Conservation (phyloP, 2,329 filamentous ascomycete species). For the Talaromyces marneffei region DNA sequence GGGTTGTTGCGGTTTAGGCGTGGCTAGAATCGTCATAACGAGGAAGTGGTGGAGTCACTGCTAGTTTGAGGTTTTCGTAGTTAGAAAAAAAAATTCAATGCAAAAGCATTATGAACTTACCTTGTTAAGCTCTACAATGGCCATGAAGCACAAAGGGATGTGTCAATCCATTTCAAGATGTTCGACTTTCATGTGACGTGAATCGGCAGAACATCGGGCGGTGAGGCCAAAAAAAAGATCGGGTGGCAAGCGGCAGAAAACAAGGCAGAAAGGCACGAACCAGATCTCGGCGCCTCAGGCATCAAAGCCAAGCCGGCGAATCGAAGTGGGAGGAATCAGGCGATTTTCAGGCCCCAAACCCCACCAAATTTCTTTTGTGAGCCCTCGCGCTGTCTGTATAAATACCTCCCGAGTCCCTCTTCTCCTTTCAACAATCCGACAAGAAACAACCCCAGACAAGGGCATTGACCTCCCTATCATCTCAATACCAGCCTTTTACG, state of each 20-base stretch:
- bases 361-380: conserved; percentile 6
- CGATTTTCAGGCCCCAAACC: conserved; percentile 10
- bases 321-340: conserved; percentile 18
- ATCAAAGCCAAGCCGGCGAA: conserved; percentile 14
- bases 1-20: not conserved
- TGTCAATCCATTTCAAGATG: not conserved
- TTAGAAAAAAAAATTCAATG: not conserved
- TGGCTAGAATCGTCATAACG: not conserved
- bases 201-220: conserved; percentile 11
- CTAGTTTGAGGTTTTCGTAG: not conserved
- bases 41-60: not conserved
- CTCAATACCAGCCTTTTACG: not conserved
- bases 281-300: conserved; percentile 18
- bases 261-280: conserved; percentile 5
- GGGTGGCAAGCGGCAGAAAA: not conserved
- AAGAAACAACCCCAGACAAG: conserved; percentile 5
- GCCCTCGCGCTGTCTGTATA: conserved; percentile 15
- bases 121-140: not conserved
- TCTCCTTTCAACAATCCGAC: conserved; percentile 16
- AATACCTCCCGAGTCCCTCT: conserved; percentile 21
- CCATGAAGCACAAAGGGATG: not conserved
- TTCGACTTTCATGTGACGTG: not conserved
- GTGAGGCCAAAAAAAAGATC: not conserved
- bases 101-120: not conserved
- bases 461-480: not conserved